Evolutionary conservation across 192 early-diverging fungal genomes (phyloP), one percentile per base, ranked within the genome.

Genomic region (Umbelopsis sp.): DNA sequence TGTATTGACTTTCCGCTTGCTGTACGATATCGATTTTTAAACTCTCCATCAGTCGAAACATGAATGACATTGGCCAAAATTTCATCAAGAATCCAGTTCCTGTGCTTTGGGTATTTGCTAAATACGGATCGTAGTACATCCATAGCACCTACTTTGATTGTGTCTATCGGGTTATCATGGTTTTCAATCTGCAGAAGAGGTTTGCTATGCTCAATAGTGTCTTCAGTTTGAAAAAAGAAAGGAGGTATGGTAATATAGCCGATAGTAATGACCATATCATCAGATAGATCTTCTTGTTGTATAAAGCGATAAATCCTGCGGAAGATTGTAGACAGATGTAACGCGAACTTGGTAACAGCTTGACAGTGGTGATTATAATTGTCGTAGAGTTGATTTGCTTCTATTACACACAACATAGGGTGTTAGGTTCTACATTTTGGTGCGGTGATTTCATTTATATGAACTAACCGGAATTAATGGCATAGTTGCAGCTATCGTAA

Each of bases 21-120:
- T 44, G 83, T 73, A 17, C 79, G 85, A 45, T 90, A 92, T 20
- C 81, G 71, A 45, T 83, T 87, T 45, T 75, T 56, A 4, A 73
- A 74, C 21, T 84, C 84, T 71, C 88, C 88, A 21, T 75, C 80
- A 2, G 84, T 82, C 6, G 90, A 86, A n/a, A 94, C 74, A 65
- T 89, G 90, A 54, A 91, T 86, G 12, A 95, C 70, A 26, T 89
- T 88, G 0, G 87, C 87, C 17, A 94, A 81, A n/a, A 95, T 90
- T 68, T 97, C 96, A 66, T 95, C 96, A 25, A 97, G 73, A 29
- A 97, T 93, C 86, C 93, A 93, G 22, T 74, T 76, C 26, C 94
- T 84, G 66, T 96, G 94, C 10, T 67, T 74, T 0, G 81, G 68
- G 47, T 89, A 74, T 50, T 81, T 84, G 10, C 83, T 73, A 74